Percentiles rank a stretch among this genome's conserved stretches.
These are phyloP conservation scores for Cladosporium sp. DNA, from an alignment of 2,329 filamentous ascomycete species.

Conservation along the genomic window DNA sequence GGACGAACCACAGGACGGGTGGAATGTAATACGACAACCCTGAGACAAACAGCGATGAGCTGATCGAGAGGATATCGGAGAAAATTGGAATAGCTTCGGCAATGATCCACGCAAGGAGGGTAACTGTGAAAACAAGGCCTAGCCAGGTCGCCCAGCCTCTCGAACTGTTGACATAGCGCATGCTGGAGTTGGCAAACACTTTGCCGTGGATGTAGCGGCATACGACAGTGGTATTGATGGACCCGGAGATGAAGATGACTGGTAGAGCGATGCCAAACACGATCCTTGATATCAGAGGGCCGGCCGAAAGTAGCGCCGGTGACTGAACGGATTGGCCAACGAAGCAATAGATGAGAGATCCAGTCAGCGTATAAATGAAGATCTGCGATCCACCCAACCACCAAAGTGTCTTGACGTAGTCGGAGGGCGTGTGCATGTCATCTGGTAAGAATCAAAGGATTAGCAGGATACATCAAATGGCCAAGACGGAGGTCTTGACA, in stretches of 20 bases:
- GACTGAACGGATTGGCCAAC: constrained; percentile 57
- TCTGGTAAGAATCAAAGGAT: constrained; percentile 17
- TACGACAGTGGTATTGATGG: constrained; percentile 57
- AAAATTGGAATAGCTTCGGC: constrained; percentile 67
- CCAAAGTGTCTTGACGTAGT: constrained; percentile 52
- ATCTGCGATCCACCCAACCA: constrained; percentile 59
- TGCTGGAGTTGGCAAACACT: constrained; percentile 53
- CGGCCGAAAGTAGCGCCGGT: constrained; percentile 61
- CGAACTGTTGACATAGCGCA: constrained; percentile 36
- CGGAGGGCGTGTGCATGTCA: constrained; percentile 58
- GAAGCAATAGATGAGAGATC: constrained; percentile 62
- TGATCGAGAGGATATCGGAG: constrained; percentile 60
- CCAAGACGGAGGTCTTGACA: not conserved
- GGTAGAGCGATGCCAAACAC: constrained; percentile 65
- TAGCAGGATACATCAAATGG: not conserved
- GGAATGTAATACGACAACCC: constrained; percentile 50
- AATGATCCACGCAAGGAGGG: constrained; percentile 61
- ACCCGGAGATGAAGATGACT: constrained; percentile 66
- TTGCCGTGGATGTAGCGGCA: constrained; percentile 57
- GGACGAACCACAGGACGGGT: constrained; percentile 29
- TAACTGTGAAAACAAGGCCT: constrained; percentile 51
- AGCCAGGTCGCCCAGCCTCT: constrained; percentile 55
- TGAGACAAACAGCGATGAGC: constrained; percentile 56
- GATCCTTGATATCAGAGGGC: constrained; percentile 53
- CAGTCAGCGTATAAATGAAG: constrained; percentile 58